Evolutionary conservation across 306 rosid genomes (phyloP).

Genomic region (Cicer arietinum): DNA sequence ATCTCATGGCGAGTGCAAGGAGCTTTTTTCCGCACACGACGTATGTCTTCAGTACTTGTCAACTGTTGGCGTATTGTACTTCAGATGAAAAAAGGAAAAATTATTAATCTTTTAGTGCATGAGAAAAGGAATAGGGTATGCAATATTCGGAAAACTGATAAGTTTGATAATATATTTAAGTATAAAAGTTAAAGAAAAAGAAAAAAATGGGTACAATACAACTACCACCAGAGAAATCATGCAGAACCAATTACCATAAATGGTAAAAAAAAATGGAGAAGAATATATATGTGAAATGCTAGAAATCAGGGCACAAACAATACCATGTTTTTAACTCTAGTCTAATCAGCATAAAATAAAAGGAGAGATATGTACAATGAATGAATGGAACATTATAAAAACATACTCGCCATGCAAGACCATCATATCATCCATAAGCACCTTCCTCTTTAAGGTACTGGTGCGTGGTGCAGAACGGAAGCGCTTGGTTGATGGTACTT

Average conservation of each 20-base stretch:
- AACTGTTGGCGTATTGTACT: constrained; percentile 92
- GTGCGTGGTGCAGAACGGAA: constrained; percentile 61
- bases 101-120: constrained; percentile 34
- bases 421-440: constrained; percentile 93
- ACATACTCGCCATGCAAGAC: constrained; percentile 99
- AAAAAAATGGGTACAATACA: constrained; percentile 7
- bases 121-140: constrained; percentile 21
- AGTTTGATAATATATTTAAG: constrained; percentile 20
- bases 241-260: constrained; percentile 24
- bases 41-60: constrained; percentile 91
- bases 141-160: constrained; percentile 1
- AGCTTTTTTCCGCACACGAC: constrained; percentile 90
- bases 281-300: constrained; percentile 30
- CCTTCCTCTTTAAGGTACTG: constrained; percentile 83
- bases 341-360: constrained; percentile 13
- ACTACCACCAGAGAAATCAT: constrained; percentile 22
- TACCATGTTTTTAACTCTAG: constrained; percentile 25
- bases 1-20: constrained; percentile 89
- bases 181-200: background rate
- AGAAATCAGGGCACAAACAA: constrained; percentile 21
- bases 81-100: constrained; percentile 46
- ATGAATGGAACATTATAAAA: constrained; percentile 37
- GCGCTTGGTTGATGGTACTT: constrained; percentile 62
- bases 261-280: constrained; percentile 10
- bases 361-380: background rate